phyloP scores from a whole-genome alignment of 2,329 filamentous ascomycete genomes.

The Apiospora arundinis region DNA sequence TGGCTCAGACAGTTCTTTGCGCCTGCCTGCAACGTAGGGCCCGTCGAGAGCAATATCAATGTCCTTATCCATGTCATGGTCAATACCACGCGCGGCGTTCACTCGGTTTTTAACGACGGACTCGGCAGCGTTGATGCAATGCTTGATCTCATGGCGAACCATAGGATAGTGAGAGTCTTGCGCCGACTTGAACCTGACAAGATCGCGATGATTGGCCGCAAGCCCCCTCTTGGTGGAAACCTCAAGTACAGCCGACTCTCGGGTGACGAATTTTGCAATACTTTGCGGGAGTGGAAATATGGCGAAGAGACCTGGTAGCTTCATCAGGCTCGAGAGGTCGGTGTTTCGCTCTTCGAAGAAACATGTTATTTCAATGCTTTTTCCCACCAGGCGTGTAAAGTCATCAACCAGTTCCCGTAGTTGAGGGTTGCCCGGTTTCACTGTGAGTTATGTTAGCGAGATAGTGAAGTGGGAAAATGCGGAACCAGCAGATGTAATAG shows the following conservation, averaged over 20 bases:
- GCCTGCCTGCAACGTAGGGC: conserved; percentile 42
- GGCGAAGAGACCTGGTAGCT: conserved; percentile 39
- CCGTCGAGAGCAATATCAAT: conserved; percentile 44
- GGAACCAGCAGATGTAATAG: not conserved
- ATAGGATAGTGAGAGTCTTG: conserved; percentile 35
- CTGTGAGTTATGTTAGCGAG: conserved; percentile 30
- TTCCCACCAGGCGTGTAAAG: conserved; percentile 45
- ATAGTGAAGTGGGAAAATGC: too few relatives aligned
- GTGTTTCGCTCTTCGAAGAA: conserved; percentile 50
- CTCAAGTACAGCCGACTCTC: conserved; percentile 47
- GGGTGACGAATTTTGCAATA: conserved; percentile 46
- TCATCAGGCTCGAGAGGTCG: conserved; percentile 44
- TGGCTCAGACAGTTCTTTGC: conserved; percentile 37
- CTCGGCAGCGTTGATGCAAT: conserved; percentile 44
- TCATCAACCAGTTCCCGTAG: conserved; percentile 46
- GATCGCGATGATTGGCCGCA: conserved; percentile 45
- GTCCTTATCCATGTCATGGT: conserved; percentile 39
- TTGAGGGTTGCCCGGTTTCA: conserved; percentile 47
- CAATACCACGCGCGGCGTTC: conserved; percentile 45
- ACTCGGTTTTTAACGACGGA: conserved; percentile 45
- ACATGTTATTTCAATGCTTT: conserved; percentile 45
- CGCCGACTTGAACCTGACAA: conserved; percentile 47
- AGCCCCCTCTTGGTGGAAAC: conserved; percentile 45
- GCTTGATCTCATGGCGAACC: conserved; percentile 46
- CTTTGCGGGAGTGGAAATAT: conserved; percentile 41